Conservation (phyloP, 2,329 filamentous ascomycete species). For the Pseudogymnoascus sp. region DNA sequence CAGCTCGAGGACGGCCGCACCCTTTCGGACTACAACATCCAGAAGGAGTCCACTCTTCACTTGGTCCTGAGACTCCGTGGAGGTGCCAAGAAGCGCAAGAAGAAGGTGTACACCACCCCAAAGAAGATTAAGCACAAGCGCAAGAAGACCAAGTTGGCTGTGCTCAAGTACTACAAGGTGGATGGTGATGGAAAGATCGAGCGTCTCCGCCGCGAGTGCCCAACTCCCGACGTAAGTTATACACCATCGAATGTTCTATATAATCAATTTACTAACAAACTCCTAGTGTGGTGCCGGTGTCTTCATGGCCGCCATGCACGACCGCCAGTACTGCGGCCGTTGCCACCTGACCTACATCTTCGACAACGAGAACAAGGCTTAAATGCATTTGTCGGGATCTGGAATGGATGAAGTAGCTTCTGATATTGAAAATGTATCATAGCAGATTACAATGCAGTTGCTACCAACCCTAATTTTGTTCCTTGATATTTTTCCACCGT, state of each 20-base stretch:
- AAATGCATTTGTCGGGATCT: slow-evolving; percentile 9
- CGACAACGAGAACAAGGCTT: slow-evolving; percentile 44
- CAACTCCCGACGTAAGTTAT: slow-evolving; percentile 66
- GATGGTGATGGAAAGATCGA: slow-evolving; percentile 99
- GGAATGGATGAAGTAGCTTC: slow-evolving; percentile 6
- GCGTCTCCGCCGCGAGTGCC: slow-evolving; percentile 97
- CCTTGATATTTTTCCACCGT: background rate
- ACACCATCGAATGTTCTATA: no score
- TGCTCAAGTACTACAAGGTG: slow-evolving; percentile 99
- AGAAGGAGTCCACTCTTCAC: slow-evolving; percentile 99
- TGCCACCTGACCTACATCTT: slow-evolving; percentile 69
- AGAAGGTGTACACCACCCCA: slow-evolving; percentile 99
- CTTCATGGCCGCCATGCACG: slow-evolving; percentile 99
- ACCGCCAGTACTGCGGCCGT: slow-evolving; percentile 68
- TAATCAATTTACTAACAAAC: slow-evolving; percentile 27
- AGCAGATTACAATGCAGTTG: slow-evolving; percentile 3
- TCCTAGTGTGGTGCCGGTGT: slow-evolving; percentile 93
- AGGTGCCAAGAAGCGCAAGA: slow-evolving; percentile 99
- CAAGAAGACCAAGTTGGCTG: slow-evolving; percentile 99
- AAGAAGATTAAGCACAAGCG: slow-evolving; percentile 99
- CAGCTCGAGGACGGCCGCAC: slow-evolving; percentile 99
- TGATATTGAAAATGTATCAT: slow-evolving; percentile 5
- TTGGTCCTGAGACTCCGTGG: slow-evolving; percentile 96
- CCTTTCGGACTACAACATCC: slow-evolving; percentile 99
- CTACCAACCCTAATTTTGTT: slow-evolving; percentile 6